Base-by-base conservation (phyloP, 2,329 filamentous ascomycete species). In the Diaporthe capsici region DNA sequence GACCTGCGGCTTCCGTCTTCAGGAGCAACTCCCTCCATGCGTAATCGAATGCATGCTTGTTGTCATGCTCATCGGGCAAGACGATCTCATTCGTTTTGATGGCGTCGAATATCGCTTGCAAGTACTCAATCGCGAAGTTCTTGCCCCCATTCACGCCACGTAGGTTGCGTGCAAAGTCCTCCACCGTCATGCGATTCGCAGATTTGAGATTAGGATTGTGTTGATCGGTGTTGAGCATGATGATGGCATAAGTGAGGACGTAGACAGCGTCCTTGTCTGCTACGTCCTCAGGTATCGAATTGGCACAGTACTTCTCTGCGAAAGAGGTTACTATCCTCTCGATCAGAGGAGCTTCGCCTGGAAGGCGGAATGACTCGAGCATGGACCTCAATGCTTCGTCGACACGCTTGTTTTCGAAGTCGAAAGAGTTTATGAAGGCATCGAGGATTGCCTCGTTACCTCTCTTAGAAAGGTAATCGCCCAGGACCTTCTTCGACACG, bases 61-160 rank as follows among this genome's bases (percentile, higher is more conserved):
- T 98, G 82, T 98, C 96, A 83, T 98, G 97, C 84, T 99, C 97
- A 79, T 98, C 97, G 0, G 97, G 97, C 31, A 99, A 86, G 78
- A 99, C 98, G 78, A 99, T 99, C 84, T 99, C 97, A 78, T 97
- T 95, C 25, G 92, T 92, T 82, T 94, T 95, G 86, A 99, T 99
- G 0, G 95, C 95, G 80, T 98, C 92, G 81, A 93, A 99, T 73
- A 98, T 98, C 2, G 91, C 91, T 81, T 95, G 91, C 0, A 99
- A 88, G 81, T 96, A 98, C 77, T 96, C 93, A 0, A 91, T 89
- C 8, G 93, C 90, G 82, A 98, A 99, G 82, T 99, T 93, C 79
- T 95, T 90, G 72, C 94, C 94, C 37, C 90, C 92, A 81, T 99
- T 99, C 47, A 97, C 94, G 15, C 96, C 96, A 55, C 96, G 91